phyloP scores from a whole-genome alignment of 208 protist genomes.

The Trypanosoma brucei region DNA sequence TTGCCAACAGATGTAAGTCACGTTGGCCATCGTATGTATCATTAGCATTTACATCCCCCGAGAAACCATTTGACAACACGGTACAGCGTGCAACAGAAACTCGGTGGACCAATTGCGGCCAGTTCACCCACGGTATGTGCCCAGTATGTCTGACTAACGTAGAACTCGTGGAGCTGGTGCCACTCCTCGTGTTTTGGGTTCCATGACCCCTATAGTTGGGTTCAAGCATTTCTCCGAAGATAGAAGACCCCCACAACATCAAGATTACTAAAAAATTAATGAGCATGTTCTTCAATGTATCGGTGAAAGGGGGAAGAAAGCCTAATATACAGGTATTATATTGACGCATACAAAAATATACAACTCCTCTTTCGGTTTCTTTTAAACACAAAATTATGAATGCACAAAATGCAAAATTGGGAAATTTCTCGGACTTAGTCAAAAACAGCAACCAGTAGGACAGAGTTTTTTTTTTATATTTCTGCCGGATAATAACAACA shows the following conservation, averaged over 20 bases:
- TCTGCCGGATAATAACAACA: too few relatives aligned
- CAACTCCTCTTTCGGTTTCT: too few relatives aligned
- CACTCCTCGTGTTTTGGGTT: not conserved
- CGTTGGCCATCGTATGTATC: not conserved
- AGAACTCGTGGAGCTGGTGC: not conserved
- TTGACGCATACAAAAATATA: too few relatives aligned
- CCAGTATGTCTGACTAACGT: slow-evolving; percentile 6
- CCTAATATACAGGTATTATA: too few relatives aligned
- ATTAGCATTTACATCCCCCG: not conserved
- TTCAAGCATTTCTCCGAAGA: not conserved
- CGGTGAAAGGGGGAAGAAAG: not conserved
- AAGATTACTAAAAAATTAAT: not conserved
- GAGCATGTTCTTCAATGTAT: not conserved
- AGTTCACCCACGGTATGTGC: slow-evolving; percentile 15
- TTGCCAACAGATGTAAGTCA: slow-evolving; percentile 4
- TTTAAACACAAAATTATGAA: too few relatives aligned
- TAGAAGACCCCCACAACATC: not conserved
- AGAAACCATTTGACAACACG: slow-evolving; percentile 1
- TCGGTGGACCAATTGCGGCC: slow-evolving; percentile 13
- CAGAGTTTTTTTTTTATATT: too few relatives aligned
- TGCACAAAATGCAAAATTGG: too few relatives aligned
- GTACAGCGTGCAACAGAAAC: slow-evolving; percentile 13
- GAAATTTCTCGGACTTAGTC: too few relatives aligned
- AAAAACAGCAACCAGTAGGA: too few relatives aligned
- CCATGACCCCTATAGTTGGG: not conserved